Percentiles rank a stretch among this genome's conserved stretches.
phyloP scores from a whole-genome alignment of 805 yeast genomes.

The Pachysolen tannophilus region DNA sequence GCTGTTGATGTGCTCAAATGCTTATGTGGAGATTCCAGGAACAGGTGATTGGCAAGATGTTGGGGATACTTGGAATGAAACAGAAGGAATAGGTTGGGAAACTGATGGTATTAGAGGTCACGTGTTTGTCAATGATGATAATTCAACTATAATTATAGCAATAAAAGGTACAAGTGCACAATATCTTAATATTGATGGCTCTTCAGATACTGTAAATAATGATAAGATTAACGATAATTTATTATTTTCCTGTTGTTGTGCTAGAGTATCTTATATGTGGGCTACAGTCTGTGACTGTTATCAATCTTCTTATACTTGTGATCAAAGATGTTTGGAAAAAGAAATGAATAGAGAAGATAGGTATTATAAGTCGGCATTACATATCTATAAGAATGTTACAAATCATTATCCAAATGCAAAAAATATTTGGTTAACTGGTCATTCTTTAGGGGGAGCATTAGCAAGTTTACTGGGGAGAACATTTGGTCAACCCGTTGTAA shows the following conservation, averaged over 20 bases:
- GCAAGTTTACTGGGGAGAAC: slow-evolving; percentile 80
- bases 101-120: slow-evolving; percentile 85
- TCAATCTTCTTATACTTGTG: slow-evolving; percentile 74
- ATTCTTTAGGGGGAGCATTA: slow-evolving; percentile 88
- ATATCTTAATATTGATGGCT: slow-evolving; percentile 35
- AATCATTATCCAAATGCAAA: slow-evolving; percentile 52
- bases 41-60: slow-evolving; percentile 87
- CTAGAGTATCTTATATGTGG: slow-evolving; percentile 87
- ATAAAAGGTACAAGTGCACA: slow-evolving; percentile 92
- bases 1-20: slow-evolving; percentile 85
- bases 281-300: slow-evolving; percentile 93
- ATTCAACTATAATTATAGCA: slow-evolving; percentile 61
- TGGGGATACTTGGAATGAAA: slow-evolving; percentile 46
- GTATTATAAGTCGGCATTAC: slow-evolving; percentile 73
- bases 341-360: slow-evolving; percentile 69
- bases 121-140: slow-evolving; percentile 57
- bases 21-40: slow-evolving; percentile 72
- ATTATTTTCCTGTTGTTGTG: slow-evolving; percentile 93
- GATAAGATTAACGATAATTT: slow-evolving; percentile 86
- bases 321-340: slow-evolving; percentile 76
- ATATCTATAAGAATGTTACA: slow-evolving; percentile 68
- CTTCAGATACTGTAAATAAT: slow-evolving; percentile 62
- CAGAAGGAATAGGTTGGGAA: slow-evolving; percentile 77
- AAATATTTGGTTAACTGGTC: slow-evolving; percentile 88
- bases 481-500: slow-evolving; percentile 81